These are phyloP conservation scores for Myriosclerotinia duriaeana DNA, from an alignment of 2,329 filamentous ascomycete genomes.

Conservation along the genomic window DNA sequence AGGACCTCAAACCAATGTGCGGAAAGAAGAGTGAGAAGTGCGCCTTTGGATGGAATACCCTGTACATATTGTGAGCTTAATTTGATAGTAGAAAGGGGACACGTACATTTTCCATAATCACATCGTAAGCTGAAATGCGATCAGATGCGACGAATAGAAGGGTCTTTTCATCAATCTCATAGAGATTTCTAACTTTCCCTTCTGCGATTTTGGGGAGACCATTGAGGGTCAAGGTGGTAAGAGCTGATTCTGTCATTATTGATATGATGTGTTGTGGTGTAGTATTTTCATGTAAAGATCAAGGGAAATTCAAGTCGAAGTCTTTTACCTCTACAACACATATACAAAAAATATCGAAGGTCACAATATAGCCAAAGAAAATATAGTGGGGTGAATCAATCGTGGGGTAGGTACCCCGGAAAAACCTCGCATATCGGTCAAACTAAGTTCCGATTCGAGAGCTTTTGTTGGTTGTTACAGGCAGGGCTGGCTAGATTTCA, in stretches of 20 bases:
- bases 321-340: neutral
- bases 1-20: conserved; percentile 68
- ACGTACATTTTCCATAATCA: conserved; percentile 75
- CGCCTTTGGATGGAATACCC: conserved; percentile 68
- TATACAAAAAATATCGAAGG: neutral
- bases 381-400: neutral
- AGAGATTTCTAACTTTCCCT: conserved; percentile 80
- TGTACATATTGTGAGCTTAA: conserved; percentile 39
- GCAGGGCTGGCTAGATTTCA: neutral
- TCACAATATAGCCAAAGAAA: neutral
- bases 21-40: conserved; percentile 65
- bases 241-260: conserved; percentile 17
- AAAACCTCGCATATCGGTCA: conserved; percentile 1
- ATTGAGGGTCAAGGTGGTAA: conserved; percentile 11
- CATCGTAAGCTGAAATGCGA: conserved; percentile 94
- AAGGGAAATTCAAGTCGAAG: neutral
- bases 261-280: neutral
- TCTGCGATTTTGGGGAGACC: conserved; percentile 22
- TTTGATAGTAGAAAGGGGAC: conserved; percentile 44
- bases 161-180: conserved; percentile 65
- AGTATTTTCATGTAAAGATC: neutral
- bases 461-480: neutral
- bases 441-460: conserved; percentile 1
- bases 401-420: neutral
- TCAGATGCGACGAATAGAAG: conserved; percentile 85